Base-by-base conservation (phyloP, 352 stramenopile genomes). In the Phytopythium oedochilum region DNA sequence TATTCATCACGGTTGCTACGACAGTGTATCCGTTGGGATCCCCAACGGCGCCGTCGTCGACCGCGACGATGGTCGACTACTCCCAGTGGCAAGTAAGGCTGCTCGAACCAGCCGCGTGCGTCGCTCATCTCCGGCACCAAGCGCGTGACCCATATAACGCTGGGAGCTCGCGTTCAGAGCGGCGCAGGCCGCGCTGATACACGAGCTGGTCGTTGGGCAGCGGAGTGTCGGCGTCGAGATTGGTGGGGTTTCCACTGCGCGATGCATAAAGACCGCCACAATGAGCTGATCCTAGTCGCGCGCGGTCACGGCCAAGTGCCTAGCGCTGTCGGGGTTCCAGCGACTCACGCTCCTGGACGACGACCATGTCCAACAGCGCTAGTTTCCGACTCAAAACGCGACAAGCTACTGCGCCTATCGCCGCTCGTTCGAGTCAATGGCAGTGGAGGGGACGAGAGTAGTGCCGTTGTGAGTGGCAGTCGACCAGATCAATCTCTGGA, bases 301-400 rank as follows among this genome's bases (percentile, higher is more conserved):
- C n/a, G 14, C 29, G 43, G 14, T n/a, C 18, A n/a, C 44, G 79
- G 69, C 68, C 45, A 78, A 76, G 39, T 77, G 65, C 31, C 48
- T 79, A 10, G 55, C 61, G 18, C 22, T 74, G n/a, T 64, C 59
- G 42, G 69, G 72, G 10, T 43, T 73, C 23, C 68, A 72, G 59
- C 50, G 61, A 4, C 59, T 83, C 29, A 78, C 66, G 32, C 60
- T 83, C 5, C 56, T 73, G 59, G 72, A 79, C 50, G 72, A 83
- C 35, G 69, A 77, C 39, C 60, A 69, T 31, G 63, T 79, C 12
- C 63, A 23, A 51, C 8, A 53, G 35, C 7, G 32, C 38, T 3
- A 55, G 55, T 14, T 66, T 55, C 29, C 39, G 15, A 18, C 34
- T 66, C 8, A 20, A 45, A 12, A 14, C 17, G 10, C 12, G 5